Evolutionary conservation across 768 basidiomycete species (phyloP).

Genomic region (Antrodiella citrinella): DNA sequence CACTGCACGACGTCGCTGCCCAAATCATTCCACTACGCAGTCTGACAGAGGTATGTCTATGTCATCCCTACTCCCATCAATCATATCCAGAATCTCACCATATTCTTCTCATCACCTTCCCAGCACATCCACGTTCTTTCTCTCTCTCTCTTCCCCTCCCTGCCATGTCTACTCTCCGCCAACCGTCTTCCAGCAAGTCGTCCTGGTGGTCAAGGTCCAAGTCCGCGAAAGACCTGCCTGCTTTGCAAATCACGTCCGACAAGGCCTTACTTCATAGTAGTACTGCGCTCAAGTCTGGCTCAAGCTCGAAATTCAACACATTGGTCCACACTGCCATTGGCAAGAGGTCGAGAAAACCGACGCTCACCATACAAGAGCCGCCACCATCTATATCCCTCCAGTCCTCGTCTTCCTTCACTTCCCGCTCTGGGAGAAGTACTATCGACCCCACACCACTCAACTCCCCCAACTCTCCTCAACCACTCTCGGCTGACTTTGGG

Average conservation of each 20-base stretch:
- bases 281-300: conserved; percentile 13
- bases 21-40: not conserved
- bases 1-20: not conserved
- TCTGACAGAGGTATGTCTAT: not conserved
- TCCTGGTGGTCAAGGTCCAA: conserved; percentile 28
- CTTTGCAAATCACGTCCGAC: conserved; percentile 11
- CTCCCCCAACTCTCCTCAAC: conserved; percentile 18
- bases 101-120: not conserved
- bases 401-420: conserved; percentile 13
- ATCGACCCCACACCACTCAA: conserved; percentile 10
- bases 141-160: conserved; percentile 14
- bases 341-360: conserved; percentile 53
- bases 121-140: conserved; percentile 14
- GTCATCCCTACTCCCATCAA: not conserved
- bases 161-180: conserved; percentile 17
- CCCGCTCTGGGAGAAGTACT: conserved; percentile 7
- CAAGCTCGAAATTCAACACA: conserved; percentile 41
- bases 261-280: conserved; percentile 7
- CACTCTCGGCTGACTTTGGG: conserved; percentile 37
- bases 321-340: conserved; percentile 58
- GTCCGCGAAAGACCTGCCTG: conserved; percentile 16
- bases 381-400: conserved; percentile 20
- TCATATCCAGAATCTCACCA: not conserved
- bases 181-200: conserved; percentile 14
- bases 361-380: conserved; percentile 45